Percentiles rank a stretch among this genome's conserved stretches.
phyloP scores from a whole-genome alignment of 2,329 filamentous ascomycete genomes.

The Claviceps quebecensis region DNA sequence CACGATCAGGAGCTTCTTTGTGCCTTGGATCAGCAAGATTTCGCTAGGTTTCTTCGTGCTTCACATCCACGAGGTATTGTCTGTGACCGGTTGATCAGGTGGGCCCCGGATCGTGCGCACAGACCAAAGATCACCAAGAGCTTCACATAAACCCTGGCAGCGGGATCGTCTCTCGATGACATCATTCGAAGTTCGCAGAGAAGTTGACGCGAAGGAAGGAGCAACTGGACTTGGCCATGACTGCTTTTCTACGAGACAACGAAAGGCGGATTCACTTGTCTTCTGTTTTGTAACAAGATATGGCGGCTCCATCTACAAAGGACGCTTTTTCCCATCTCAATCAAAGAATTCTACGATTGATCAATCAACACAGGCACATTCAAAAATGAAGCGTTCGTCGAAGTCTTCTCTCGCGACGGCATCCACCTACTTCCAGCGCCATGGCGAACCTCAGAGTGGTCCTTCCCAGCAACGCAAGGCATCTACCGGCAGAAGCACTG shows the following conservation, averaged over 20 bases:
- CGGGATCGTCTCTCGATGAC: not conserved
- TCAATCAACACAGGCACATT: not conserved
- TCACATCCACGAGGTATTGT: too few species aligned
- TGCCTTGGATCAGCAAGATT: too few species aligned
- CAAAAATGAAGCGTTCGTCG: not conserved
- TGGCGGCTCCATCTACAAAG: too few species aligned
- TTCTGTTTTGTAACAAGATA: not conserved
- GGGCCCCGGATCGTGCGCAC: too few species aligned
- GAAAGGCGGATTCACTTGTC: not conserved
- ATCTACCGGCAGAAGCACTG: not conserved
- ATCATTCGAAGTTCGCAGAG: not conserved
- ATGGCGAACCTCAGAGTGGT: not conserved
- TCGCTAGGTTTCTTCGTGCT: too few species aligned
- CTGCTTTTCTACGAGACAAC: not conserved
- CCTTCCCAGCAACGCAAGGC: not conserved
- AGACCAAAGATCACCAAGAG: too few species aligned
- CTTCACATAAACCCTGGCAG: too few species aligned
- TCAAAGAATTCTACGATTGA: too few species aligned
- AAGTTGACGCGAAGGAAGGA: not conserved
- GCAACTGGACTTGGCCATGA: not conserved
- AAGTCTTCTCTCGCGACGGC: not conserved
- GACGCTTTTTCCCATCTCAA: not conserved
- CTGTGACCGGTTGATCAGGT: too few species aligned
- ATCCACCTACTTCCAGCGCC: not conserved
- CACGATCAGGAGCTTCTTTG: too few species aligned